Conservation (phyloP, 2,329 filamentous ascomycete genomes). For the Penicillium sp. region DNA sequence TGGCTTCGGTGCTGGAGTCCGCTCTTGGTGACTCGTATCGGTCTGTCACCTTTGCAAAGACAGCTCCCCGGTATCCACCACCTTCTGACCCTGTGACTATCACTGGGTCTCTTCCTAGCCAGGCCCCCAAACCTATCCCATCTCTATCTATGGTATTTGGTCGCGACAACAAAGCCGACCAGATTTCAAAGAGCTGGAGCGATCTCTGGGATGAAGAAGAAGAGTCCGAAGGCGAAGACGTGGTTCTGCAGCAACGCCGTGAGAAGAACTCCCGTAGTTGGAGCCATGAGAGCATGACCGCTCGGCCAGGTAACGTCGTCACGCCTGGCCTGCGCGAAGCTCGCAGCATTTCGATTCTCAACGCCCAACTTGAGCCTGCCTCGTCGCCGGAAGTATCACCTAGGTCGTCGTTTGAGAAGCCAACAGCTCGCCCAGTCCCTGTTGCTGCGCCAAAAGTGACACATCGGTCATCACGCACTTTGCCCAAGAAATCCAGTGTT, state of each 20-base stretch:
- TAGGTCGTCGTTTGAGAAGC: slow-evolving; percentile 38
- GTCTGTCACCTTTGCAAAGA: slow-evolving; percentile 62
- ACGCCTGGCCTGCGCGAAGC: slow-evolving; percentile 57
- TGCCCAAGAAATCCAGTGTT: slow-evolving; percentile 56
- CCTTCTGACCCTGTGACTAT: slow-evolving; percentile 72
- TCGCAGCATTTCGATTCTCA: slow-evolving; percentile 58
- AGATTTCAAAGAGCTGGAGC: slow-evolving; percentile 97
- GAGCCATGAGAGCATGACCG: slow-evolving; percentile 73
- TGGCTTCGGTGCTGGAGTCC: slow-evolving; percentile 84
- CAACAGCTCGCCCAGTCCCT: slow-evolving; percentile 69
- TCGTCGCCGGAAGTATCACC: slow-evolving; percentile 15
- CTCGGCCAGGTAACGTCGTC: slow-evolving; percentile 54
- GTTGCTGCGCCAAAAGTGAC: slow-evolving; percentile 42
- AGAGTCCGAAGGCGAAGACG: slow-evolving; percentile 63
- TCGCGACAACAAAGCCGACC: slow-evolving; percentile 69
- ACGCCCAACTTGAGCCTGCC: slow-evolving; percentile 46
- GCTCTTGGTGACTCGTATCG: slow-evolving; percentile 81
- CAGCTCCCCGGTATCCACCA: slow-evolving; percentile 51
- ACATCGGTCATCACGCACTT: slow-evolving; percentile 63
- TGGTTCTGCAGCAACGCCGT: slow-evolving; percentile 62
- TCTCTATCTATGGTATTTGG: slow-evolving; percentile 82
- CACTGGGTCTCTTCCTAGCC: slow-evolving; percentile 74
- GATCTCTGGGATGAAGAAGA: slow-evolving; percentile 98
- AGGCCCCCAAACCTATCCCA: slow-evolving; percentile 63
- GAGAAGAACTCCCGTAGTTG: slow-evolving; percentile 74